Evolutionary conservation across 2,329 filamentous ascomycete genomes (phyloP).

Genomic region (Lecanicillium sp.): DNA sequence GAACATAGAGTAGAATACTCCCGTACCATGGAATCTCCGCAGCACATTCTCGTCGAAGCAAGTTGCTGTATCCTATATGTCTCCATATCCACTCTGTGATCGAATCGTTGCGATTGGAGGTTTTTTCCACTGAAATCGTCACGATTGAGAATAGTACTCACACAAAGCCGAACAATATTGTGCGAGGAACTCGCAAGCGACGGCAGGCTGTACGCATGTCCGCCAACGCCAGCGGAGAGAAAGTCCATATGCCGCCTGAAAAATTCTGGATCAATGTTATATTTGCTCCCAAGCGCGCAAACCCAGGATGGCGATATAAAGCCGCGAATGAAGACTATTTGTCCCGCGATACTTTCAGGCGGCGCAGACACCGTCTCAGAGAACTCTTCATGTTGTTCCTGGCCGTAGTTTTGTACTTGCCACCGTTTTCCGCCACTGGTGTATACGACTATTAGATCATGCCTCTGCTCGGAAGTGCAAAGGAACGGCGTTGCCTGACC

Average conservation of each 20-base stretch:
- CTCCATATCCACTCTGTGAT: background rate
- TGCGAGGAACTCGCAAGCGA: constrained; percentile 7
- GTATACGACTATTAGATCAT: too few species aligned
- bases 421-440: too few species aligned
- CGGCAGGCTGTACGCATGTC: constrained; percentile 6
- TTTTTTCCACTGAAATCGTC: constrained; percentile 5
- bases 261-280: too few species aligned
- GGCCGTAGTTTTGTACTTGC: too few species aligned
- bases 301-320: too few species aligned
- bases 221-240: constrained; percentile 5
- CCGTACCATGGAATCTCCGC: constrained; percentile 9
- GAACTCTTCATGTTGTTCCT: too few species aligned
- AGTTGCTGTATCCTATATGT: constrained; percentile 6
- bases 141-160: constrained; percentile 7
- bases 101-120: constrained; percentile 2
- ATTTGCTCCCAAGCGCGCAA: too few species aligned
- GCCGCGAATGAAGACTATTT: too few species aligned
- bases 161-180: constrained; percentile 9
- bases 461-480: too few species aligned
- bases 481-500: too few species aligned
- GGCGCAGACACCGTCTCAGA: too few species aligned
- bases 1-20: constrained; percentile 9
- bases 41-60: constrained; percentile 2
- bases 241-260: constrained; percentile 11
- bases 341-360: too few species aligned